Percentiles rank a stretch among this genome's conserved stretches.
Evolutionary conservation across 371 early-diverging fungal genomes (phyloP).

Genomic region (Mortierella sp.): DNA sequence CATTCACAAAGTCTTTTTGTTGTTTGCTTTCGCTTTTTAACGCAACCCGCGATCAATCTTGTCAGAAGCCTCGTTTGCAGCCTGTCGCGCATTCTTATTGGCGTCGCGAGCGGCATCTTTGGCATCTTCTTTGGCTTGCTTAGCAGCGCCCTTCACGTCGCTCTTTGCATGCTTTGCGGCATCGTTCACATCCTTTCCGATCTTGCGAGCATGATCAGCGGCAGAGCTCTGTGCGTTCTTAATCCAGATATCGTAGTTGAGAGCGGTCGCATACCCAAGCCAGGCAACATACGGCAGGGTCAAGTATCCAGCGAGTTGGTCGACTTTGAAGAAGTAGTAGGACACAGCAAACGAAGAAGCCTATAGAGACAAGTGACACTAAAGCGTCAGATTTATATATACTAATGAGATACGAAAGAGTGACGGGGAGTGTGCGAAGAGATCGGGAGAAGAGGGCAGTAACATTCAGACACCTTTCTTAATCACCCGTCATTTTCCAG

Average conservation of each 20-base stretch:
- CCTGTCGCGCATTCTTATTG: conserved; percentile 22
- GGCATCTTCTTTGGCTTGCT: conserved; percentile 28
- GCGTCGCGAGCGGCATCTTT: conserved; percentile 32
- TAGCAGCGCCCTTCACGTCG: conserved; percentile 21
- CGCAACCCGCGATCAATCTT: conserved; percentile 38
- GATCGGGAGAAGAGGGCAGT: too few species aligned
- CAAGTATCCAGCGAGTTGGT: conserved; percentile 40
- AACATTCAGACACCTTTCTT: too few species aligned
- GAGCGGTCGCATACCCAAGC: conserved; percentile 48
- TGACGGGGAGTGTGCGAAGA: too few species aligned
- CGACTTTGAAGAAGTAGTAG: conserved; percentile 49
- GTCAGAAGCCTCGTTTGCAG: conserved; percentile 31
- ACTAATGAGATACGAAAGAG: too few species aligned
- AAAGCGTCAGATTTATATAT: too few species aligned
- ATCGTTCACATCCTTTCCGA: conserved; percentile 36
- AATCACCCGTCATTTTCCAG: too few species aligned
- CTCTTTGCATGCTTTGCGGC: conserved; percentile 33
- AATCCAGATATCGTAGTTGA: conserved; percentile 51
- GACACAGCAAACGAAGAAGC: conserved; percentile 24
- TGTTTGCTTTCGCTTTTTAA: conserved; percentile 23
- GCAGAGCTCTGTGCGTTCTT: conserved; percentile 38
- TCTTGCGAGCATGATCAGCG: conserved; percentile 37
- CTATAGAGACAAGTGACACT: conserved; percentile 2
- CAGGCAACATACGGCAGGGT: conserved; percentile 47
- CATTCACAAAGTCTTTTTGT: too few species aligned